Evolutionary conservation across 2,329 filamentous ascomycete genomes (phyloP), one percentile per base, ranked within the genome.

Genomic region (Botryotinia narcissicola): DNA sequence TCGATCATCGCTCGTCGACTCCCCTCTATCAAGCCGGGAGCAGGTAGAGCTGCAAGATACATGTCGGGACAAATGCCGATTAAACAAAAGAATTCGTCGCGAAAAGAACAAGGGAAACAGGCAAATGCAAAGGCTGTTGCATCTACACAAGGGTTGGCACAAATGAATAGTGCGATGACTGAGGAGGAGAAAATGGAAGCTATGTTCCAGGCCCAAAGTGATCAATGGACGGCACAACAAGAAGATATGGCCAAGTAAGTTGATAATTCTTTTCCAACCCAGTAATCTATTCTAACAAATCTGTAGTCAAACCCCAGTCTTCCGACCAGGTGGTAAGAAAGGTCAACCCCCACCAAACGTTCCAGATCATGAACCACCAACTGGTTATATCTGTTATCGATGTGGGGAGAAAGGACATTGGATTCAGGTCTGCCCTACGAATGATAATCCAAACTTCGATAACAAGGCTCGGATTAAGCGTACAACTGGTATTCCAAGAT

Each of bases 321-420:
- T 87, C 80, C 89, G 90, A 78, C 83, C 86, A 35, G 88, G 88
- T 20, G 81, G 83, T 80, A 87, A 90, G 77, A 83, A 82, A 78
- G 79, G 77, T 61, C 76, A 77, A 51, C 78, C 80, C 46, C 87
- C 89, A 6, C 86, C 88, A 73, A 93, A 93, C 76, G 92, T 97
- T 42, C 96, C 96, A 6, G 95, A 97, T 78, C 95, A 97, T 80
- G 94, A 96, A 63, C 95, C 96, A 3, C 96, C 96, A 1, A 92
- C 93, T 71, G 95, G 95, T 71, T 99, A 99, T 82, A 92, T 98
- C 75, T 99, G 96, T 84, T 97, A 98, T 82, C 92, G 96, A 68
- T 99, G 96, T 83, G 93, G 94, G 75, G 92, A 98, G 82, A 98
- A 98, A 84, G 96, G 95, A n/a, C 96, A 99, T 82, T 99, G 95